Conservation (phyloP, 805 yeast genomes). For the Ogataea sp. region DNA sequence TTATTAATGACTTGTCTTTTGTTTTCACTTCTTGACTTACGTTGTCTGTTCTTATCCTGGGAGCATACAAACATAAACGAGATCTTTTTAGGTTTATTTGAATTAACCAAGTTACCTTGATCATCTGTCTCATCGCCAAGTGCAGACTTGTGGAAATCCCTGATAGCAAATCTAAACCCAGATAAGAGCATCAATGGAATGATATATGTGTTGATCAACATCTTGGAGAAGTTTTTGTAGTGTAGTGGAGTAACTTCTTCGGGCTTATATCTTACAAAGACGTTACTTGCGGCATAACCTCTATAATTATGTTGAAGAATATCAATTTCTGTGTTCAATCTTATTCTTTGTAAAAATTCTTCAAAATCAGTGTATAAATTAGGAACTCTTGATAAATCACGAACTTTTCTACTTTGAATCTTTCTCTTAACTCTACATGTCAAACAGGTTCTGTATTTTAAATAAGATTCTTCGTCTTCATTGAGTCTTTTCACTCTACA, state of each 20-base stretch:
- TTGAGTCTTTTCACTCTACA: conserved; percentile 31
- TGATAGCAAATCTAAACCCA: conserved; percentile 34
- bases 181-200: conserved; percentile 32
- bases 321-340: conserved; percentile 26
- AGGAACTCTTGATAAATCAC: conserved; percentile 24
- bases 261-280: conserved; percentile 26
- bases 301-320: conserved; percentile 27
- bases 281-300: conserved; percentile 21
- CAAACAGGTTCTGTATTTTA: conserved; percentile 34
- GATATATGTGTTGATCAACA: conserved; percentile 27
- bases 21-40: conserved; percentile 32
- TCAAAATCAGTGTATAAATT: conserved; percentile 27
- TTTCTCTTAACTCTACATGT: conserved; percentile 32
- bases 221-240: conserved; percentile 26
- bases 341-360: conserved; percentile 25
- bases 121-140: conserved; percentile 11
- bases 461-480: conserved; percentile 25
- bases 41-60: conserved; percentile 33
- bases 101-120: conserved; percentile 15
- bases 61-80: conserved; percentile 38
- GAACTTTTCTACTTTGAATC: conserved; percentile 22
- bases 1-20: conserved; percentile 30
- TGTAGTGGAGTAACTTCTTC: conserved; percentile 23
- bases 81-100: conserved; percentile 30
- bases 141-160: conserved; percentile 34